Conservation (phyloP, 139 green algal genomes). For the Eudorina sp. region DNA sequence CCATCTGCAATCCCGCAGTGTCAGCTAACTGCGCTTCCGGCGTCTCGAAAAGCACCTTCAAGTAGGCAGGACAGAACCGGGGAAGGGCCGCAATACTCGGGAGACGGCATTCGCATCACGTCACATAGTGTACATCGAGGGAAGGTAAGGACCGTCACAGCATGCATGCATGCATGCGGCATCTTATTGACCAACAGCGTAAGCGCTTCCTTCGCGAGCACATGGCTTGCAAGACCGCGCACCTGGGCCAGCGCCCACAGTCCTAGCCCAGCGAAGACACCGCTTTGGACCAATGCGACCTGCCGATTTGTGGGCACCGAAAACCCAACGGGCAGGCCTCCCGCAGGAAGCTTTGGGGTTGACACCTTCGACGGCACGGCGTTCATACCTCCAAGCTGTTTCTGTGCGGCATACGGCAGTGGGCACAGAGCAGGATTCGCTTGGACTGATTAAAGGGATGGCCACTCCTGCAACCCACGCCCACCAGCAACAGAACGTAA, state of each 20-base stretch:
- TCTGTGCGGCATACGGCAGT: neutral
- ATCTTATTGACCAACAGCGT: too few relatives aligned
- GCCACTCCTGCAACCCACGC: too few relatives aligned
- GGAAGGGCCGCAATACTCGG: too few relatives aligned
- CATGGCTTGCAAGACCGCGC: too few relatives aligned
- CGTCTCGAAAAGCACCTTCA: constrained; percentile 74
- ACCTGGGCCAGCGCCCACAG: constrained; percentile 71
- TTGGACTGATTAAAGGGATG: too few relatives aligned
- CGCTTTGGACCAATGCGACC: constrained; percentile 43
- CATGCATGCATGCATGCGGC: too few relatives aligned
- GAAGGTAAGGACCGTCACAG: too few relatives aligned
- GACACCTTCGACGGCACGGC: neutral
- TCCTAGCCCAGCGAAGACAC: constrained; percentile 70
- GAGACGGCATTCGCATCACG: too few relatives aligned
- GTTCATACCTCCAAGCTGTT: neutral
- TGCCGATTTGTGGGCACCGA: constrained; percentile 22
- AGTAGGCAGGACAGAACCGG: neutral
- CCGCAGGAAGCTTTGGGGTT: constrained; percentile 31
- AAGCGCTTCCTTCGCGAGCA: too few relatives aligned
- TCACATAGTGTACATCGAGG: too few relatives aligned
- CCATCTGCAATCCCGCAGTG: constrained; percentile 84
- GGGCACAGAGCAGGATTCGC: too few relatives aligned
- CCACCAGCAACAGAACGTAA: too few relatives aligned
- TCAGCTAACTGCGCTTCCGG: constrained; percentile 67
- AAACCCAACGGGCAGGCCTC: constrained; percentile 34